phyloP scores from a whole-genome alignment of 306 rosid genomes.

The Canavalia ensiformis region DNA sequence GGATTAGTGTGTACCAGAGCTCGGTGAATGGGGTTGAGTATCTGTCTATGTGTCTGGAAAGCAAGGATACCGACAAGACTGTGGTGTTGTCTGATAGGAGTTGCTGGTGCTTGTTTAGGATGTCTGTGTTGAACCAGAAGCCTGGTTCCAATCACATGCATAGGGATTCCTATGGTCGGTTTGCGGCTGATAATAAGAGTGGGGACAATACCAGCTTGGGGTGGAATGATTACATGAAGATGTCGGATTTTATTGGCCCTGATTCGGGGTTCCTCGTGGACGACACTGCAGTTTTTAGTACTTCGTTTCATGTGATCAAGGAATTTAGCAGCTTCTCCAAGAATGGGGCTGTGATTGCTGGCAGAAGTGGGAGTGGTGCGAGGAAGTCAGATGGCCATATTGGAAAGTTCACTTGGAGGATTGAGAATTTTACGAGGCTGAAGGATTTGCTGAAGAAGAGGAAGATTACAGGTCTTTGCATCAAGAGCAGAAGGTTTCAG shows the following conservation, averaged over 20 bases:
- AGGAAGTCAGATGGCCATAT: slow-evolving; percentile 95
- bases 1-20: slow-evolving; percentile 99
- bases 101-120: slow-evolving; percentile 98
- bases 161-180: slow-evolving; percentile 95
- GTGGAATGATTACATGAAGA: slow-evolving; percentile 99
- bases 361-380: slow-evolving; percentile 79
- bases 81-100: slow-evolving; percentile 90
- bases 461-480: slow-evolving; percentile 96
- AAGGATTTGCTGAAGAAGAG: slow-evolving; percentile 97
- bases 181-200: slow-evolving; percentile 96
- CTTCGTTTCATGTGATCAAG: slow-evolving; percentile 96
- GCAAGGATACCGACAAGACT: slow-evolving; percentile 95
- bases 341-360: slow-evolving; percentile 79
- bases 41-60: slow-evolving; percentile 98
- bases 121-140: slow-evolving; percentile 96
- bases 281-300: slow-evolving; percentile 89
- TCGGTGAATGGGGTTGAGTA: slow-evolving; percentile 89
- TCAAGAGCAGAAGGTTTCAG: slow-evolving; percentile 98
- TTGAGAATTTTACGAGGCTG: slow-evolving; percentile 91
- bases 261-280: slow-evolving; percentile 87
- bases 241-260: slow-evolving; percentile 82
- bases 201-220: slow-evolving; percentile 99
- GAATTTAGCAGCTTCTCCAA: slow-evolving; percentile 92
- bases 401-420: slow-evolving; percentile 98
- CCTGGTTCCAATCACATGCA: slow-evolving; percentile 96